Evolutionary conservation across 2,329 filamentous ascomycete genomes (phyloP).

Genomic region (Stemphylium beticola): DNA sequence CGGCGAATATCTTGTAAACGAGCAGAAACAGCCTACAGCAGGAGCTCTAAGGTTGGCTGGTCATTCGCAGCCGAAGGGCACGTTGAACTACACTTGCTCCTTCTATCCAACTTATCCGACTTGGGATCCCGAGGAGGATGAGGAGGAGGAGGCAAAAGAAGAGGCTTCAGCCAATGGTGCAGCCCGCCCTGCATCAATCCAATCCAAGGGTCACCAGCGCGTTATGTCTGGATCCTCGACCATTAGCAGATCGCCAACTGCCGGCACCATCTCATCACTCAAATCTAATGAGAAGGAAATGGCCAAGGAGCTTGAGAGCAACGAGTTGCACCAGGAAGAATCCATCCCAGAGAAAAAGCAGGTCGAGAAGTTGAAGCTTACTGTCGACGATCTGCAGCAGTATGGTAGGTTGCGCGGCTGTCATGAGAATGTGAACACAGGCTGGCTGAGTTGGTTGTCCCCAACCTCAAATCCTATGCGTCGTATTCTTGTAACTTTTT

Average conservation of each 20-base stretch:
- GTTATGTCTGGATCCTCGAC: conserved; percentile 29
- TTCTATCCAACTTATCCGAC: conserved; percentile 92
- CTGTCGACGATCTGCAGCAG: conserved; percentile 78
- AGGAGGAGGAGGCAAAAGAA: conserved; percentile 56
- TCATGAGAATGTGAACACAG: conserved; percentile 20
- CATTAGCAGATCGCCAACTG: conserved; percentile 38
- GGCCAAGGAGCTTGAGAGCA: conserved; percentile 55
- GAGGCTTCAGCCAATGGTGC: conserved; percentile 25
- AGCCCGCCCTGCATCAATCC: conserved; percentile 32
- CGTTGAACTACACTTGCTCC: conserved; percentile 78
- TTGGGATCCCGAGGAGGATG: conserved; percentile 86
- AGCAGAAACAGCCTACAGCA: conserved; percentile 71
- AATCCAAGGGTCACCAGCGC: conserved; percentile 28
- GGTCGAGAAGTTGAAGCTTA: conserved; percentile 78
- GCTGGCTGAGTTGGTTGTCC: conserved; percentile 37
- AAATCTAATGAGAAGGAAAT: conserved; percentile 50
- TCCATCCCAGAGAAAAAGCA: conserved; percentile 60
- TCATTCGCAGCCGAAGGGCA: conserved; percentile 77
- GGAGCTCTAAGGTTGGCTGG: conserved; percentile 76
- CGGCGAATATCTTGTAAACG: conserved; percentile 81
- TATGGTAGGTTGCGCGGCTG: conserved; percentile 63
- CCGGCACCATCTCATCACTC: conserved; percentile 53
- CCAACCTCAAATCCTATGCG: conserved; percentile 21
- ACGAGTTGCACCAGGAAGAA: conserved; percentile 55
- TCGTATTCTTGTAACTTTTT: conserved; percentile 23